Evolutionary conservation across 2,329 filamentous ascomycete genomes (phyloP).

Genomic region (Cryphonectria radicalis): DNA sequence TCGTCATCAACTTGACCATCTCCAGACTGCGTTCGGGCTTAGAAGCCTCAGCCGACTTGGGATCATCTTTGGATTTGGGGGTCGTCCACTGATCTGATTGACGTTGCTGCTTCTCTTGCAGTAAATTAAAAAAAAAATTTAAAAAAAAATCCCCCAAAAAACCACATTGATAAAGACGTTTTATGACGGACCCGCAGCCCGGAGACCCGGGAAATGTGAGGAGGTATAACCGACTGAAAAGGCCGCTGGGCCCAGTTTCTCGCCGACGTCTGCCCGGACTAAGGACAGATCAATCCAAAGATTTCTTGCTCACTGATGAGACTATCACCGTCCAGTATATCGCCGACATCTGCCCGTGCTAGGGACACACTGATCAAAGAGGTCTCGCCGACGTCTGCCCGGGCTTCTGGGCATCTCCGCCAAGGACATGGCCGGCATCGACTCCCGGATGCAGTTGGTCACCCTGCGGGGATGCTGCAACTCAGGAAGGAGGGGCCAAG

Average conservation of each 20-base stretch:
- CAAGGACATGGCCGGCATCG: neutral
- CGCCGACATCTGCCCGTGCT: conserved; percentile 5
- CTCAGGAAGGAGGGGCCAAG: neutral
- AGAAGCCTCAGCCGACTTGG: neutral
- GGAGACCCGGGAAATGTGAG: neutral
- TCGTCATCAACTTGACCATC: neutral
- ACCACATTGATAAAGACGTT: neutral
- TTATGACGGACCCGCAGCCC: no score
- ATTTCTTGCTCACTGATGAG: neutral
- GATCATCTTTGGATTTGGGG: neutral
- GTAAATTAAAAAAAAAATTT: neutral
- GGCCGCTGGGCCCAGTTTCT: neutral
- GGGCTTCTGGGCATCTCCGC: neutral
- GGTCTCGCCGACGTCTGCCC: conserved; percentile 7
- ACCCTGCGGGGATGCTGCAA: neutral
- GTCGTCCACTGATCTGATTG: neutral
- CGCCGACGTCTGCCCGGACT: conserved; percentile 2
- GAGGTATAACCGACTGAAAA: neutral
- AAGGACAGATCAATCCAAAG: neutral
- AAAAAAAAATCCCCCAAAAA: no score
- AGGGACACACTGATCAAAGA: neutral
- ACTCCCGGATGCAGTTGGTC: neutral
- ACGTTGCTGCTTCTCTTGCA: neutral
- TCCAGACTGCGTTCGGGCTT: neutral
- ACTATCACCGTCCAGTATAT: neutral